A percentile compares a stretch with the other conserved stretches of the same genome.
Evolutionary conservation across 345 rosid species (phyloP).

Genomic region (Cardiospermum halicacabum): DNA sequence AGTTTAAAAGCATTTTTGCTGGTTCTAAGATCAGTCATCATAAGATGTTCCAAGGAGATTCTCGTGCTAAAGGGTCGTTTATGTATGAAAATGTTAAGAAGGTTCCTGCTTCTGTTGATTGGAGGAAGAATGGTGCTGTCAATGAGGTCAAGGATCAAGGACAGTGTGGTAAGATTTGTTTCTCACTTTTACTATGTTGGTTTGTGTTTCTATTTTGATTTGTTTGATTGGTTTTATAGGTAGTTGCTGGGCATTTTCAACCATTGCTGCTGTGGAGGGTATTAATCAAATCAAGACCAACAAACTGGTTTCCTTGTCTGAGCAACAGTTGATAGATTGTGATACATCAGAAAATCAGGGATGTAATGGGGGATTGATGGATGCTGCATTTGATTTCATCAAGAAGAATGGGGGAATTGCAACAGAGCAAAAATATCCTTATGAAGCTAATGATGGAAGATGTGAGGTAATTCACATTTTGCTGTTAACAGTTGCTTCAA

Average conservation of each 20-base stretch:
- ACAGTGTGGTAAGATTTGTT: constrained; percentile 55
- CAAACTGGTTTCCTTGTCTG: constrained; percentile 54
- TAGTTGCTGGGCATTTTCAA: constrained; percentile 86
- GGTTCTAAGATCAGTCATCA: constrained; percentile 76
- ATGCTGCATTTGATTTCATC: constrained; percentile 61
- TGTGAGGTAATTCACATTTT: constrained; percentile 28
- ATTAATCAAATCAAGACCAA: constrained; percentile 57
- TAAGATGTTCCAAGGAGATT: constrained; percentile 45
- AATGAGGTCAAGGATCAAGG: constrained; percentile 77
- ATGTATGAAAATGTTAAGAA: constrained; percentile 42
- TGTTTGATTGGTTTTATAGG: constrained; percentile 34
- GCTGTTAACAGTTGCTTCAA: background rate
- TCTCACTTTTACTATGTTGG: background rate
- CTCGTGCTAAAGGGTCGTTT: constrained; percentile 40
- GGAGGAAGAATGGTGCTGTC: constrained; percentile 82
- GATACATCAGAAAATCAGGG: constrained; percentile 64
- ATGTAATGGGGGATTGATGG: constrained; percentile 76
- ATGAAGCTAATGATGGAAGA: constrained; percentile 32
- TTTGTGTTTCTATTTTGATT: background rate
- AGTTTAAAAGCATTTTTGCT: constrained; percentile 52
- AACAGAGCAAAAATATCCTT: constrained; percentile 57
- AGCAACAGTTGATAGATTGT: constrained; percentile 68
- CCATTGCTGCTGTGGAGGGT: constrained; percentile 67
- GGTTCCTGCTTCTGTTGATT: constrained; percentile 54
- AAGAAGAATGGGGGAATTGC: constrained; percentile 51